Percentiles rank a stretch among this genome's conserved stretches.
phyloP scores from a whole-genome alignment of 306 rosid species.

The Medicago arabica region DNA sequence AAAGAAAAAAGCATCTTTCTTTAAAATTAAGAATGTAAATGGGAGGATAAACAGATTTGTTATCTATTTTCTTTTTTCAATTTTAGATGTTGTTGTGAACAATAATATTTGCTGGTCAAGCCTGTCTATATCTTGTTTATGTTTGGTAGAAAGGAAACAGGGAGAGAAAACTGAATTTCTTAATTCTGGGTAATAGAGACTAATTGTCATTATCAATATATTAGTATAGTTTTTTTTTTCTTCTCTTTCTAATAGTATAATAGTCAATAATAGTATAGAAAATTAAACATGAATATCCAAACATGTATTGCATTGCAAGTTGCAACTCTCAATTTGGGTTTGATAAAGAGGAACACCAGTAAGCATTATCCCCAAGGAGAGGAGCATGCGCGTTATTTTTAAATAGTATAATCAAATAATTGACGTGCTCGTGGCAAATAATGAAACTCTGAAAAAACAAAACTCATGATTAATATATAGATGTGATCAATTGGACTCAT shows the following conservation, averaged over 20 bases:
- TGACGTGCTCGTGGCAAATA: conserved; percentile 19
- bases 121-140: neutral
- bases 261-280: neutral
- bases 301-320: neutral
- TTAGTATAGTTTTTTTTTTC: too few species aligned
- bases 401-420: neutral
- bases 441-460: neutral
- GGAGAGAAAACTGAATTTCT: neutral
- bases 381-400: conserved; percentile 21
- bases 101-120: conserved; percentile 23
- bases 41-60: conserved; percentile 12
- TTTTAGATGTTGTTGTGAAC: neutral
- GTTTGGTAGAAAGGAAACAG: conserved; percentile 37
- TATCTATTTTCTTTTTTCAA: conserved; percentile 1
- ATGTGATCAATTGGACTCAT: too few species aligned
- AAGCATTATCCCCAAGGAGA: neutral
- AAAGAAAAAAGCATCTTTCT: neutral
- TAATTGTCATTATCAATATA: neutral
- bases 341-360: neutral
- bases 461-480: too few species aligned
- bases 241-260: too few species aligned
- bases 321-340: conserved; percentile 12
- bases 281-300: neutral
- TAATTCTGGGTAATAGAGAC: neutral
- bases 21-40: neutral